These are phyloP conservation scores for Tilletia caries DNA, from an alignment of 1,284 basidiomycete species.

Conservation along the genomic window DNA sequence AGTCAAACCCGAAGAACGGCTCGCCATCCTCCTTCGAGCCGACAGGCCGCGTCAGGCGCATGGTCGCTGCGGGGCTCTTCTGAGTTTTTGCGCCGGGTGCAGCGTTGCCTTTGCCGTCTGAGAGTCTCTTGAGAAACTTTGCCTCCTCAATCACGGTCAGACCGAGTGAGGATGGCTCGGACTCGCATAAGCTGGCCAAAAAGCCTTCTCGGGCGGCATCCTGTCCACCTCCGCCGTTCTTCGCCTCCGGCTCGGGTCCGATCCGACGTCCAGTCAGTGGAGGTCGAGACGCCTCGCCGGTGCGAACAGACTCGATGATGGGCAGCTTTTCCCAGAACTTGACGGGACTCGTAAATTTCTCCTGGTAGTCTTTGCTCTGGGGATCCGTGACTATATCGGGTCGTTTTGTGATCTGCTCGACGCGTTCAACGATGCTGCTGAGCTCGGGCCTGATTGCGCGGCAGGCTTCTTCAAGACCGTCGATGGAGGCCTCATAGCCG, in stretches of 20 bases:
- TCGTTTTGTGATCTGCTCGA: background rate
- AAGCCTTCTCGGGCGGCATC: background rate
- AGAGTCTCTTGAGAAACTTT: background rate
- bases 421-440: background rate
- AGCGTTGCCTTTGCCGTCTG: background rate
- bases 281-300: background rate
- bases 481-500: background rate
- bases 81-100: too few species aligned
- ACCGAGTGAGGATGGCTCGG: background rate
- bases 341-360: constrained; percentile 11
- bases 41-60: constrained; percentile 8
- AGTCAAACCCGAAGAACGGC: constrained; percentile 14
- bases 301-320: background rate
- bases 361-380: background rate
- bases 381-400: background rate
- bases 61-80: too few species aligned
- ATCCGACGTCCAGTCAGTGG: constrained; percentile 7
- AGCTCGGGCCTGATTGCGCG: constrained; percentile 6
- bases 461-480: constrained; percentile 9
- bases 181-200: background rate
- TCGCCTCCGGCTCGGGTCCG: background rate
- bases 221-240: background rate
- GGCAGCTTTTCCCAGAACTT: constrained; percentile 4
- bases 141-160: background rate
- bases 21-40: constrained; percentile 8